Evolutionary conservation across 2,329 filamentous ascomycete genomes (phyloP).

Genomic region (Triangularia verruculosa): DNA sequence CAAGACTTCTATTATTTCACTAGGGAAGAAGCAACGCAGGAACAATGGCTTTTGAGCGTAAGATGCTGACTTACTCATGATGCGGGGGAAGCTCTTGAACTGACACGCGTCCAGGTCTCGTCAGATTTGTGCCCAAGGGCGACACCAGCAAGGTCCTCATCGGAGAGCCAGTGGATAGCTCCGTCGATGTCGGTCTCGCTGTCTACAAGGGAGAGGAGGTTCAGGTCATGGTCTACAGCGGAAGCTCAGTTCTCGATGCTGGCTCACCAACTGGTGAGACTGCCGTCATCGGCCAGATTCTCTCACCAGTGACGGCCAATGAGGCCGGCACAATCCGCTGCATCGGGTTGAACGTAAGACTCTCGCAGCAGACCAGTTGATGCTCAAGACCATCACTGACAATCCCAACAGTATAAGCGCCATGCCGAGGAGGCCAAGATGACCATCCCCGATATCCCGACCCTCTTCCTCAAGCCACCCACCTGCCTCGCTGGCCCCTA

Average conservation of each 20-base stretch:
- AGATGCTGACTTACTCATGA: background rate
- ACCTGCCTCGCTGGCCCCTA: constrained; percentile 54
- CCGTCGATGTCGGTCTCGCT: constrained; percentile 56
- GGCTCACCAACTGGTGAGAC: constrained; percentile 49
- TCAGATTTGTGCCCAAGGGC: constrained; percentile 56
- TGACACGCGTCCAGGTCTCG: constrained; percentile 45
- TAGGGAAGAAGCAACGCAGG: background rate
- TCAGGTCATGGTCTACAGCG: constrained; percentile 54
- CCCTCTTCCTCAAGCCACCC: constrained; percentile 57
- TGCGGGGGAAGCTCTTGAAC: background rate
- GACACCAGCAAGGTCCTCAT: constrained; percentile 49
- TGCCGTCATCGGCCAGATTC: constrained; percentile 45
- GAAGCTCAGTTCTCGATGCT: constrained; percentile 54
- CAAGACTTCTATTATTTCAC: background rate
- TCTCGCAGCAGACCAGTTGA: background rate
- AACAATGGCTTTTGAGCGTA: constrained; percentile 12
- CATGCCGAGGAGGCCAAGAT: constrained; percentile 53
- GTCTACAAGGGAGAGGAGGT: constrained; percentile 56
- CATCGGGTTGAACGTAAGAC: constrained; percentile 53
- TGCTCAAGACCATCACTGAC: background rate
- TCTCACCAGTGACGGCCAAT: constrained; percentile 47
- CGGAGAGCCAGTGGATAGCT: constrained; percentile 52
- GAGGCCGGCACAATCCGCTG: constrained; percentile 58
- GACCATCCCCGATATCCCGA: constrained; percentile 51
- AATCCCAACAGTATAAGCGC: constrained; percentile 38